Conservation (phyloP, 768 basidiomycete species). For the Amanita thiersii region DNA sequence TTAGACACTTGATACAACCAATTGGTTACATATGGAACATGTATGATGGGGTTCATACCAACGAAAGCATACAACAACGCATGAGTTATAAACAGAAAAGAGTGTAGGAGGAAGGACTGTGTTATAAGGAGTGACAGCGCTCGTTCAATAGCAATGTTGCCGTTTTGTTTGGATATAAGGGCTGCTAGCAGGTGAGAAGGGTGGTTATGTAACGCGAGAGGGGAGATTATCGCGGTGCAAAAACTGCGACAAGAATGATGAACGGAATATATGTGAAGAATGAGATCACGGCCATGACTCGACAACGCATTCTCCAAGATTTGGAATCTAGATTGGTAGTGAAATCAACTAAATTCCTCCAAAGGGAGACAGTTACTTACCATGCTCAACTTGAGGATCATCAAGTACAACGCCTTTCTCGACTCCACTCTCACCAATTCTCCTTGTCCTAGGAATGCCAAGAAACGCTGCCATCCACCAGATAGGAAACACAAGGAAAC, state of each 20-base stretch:
- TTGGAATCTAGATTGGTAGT: conserved; percentile 44
- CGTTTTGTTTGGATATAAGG: background rate
- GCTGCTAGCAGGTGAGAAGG: no score
- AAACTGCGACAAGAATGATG: conserved; percentile 65
- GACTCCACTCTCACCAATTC: conserved; percentile 41
- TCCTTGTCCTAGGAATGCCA: conserved; percentile 53
- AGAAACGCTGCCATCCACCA: conserved; percentile 53
- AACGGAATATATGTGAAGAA: conserved; percentile 74
- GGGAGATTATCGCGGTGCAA: conserved; percentile 25
- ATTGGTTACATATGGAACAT: background rate
- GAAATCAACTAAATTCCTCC: background rate
- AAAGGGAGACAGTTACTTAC: conserved; percentile 32
- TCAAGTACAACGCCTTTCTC: conserved; percentile 71
- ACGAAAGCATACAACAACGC: background rate
- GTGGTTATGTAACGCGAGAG: background rate
- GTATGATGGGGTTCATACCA: background rate
- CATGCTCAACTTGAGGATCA: conserved; percentile 73
- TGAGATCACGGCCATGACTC: conserved; percentile 60
- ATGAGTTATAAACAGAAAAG: conserved; percentile 6
- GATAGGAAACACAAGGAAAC: conserved; percentile 58
- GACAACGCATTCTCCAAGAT: conserved; percentile 70
- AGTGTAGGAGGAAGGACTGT: conserved; percentile 6
- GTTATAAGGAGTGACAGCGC: conserved; percentile 1
- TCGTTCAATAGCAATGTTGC: conserved; percentile 1
- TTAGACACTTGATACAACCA: no score